Conservation (phyloP, 768 basidiomycete species). For the Lactarius evosmus region DNA sequence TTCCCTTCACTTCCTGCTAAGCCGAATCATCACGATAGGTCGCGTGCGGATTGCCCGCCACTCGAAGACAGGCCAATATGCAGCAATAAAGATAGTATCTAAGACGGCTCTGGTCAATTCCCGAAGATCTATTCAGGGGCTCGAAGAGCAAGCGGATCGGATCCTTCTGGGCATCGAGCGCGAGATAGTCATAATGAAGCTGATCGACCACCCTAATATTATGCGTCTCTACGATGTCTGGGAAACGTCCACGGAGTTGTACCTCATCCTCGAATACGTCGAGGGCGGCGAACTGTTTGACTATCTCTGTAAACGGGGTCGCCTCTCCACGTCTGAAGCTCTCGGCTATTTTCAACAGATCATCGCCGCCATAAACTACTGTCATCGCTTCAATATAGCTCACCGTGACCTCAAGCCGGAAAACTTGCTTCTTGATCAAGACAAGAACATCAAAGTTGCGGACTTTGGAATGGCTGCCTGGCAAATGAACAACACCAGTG, state of each 20-base stretch:
- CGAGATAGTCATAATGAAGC: conserved; percentile 97
- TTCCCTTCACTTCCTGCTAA: neutral
- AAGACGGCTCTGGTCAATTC: conserved; percentile 66
- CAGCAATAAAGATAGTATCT: conserved; percentile 92
- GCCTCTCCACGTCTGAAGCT: conserved; percentile 67
- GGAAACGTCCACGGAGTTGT: conserved; percentile 88
- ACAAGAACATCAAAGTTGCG: conserved; percentile 88
- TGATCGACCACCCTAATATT: conserved; percentile 92
- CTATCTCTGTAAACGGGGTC: conserved; percentile 77
- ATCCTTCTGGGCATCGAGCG: conserved; percentile 79
- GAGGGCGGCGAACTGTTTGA: conserved; percentile 95
- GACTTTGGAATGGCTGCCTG: conserved; percentile 98
- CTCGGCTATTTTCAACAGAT: conserved; percentile 91
- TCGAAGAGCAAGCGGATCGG: conserved; percentile 73
- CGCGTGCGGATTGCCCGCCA: conserved; percentile 88
- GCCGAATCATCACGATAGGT: conserved; percentile 44
- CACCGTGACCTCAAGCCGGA: conserved; percentile 92
- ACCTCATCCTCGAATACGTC: conserved; percentile 91
- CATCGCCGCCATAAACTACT: conserved; percentile 87
- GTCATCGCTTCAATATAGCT: conserved; percentile 90
- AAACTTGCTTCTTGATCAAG: conserved; percentile 80
- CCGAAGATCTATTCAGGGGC: conserved; percentile 61
- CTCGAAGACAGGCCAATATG: conserved; percentile 82
- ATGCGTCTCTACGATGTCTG: conserved; percentile 95
- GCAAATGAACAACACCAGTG: conserved; percentile 59